Evolutionary conservation across 2,329 filamentous ascomycete genomes (phyloP), one percentile per base, ranked within the genome.

Genomic region (Scytalidium sp.): DNA sequence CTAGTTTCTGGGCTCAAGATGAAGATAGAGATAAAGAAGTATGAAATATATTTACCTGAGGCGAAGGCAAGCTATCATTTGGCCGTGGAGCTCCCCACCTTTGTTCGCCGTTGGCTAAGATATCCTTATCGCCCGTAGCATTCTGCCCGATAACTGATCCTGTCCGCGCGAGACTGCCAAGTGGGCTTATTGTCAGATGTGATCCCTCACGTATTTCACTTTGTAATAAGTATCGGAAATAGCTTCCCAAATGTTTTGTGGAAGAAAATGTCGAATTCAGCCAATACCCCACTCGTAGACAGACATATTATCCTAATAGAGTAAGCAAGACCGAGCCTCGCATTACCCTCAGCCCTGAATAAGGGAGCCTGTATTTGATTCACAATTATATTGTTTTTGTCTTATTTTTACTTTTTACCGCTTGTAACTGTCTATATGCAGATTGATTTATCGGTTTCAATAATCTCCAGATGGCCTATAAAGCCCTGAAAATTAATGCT

Each of bases 401-500:
- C 32, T 36, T n/a, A n/a, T 36, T 15, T 36, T 15, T 8, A 15
- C 17, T 15, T 36, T 9, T 5, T 36, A n/a, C 13, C 11, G 32
- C 32, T 36, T 36, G 13, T n/a, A n/a, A n/a, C 17, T 7, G 25
- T 13, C 13, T 36, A 7, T 36, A 15, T 36, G 5, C 32, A 15
- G 5, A 15, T 4, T 5, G 4, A n/a, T 36, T n/a, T 36, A 15
- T 7, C 7, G 17, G 5, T 15, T n/a, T 36, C 13, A n/a, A 36
- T 15, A 36, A 8, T 9, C 15, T n/a, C 15, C 17, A 36, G 32
- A 57, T 59, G 56, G n/a, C 53, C 10, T 20, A 49, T 11, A 41
- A 43, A 41, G 40, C 20, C 3, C 50, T 58, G 3, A 49, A 42
- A 49, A 59, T 59, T 42, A 60, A 60, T 43, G 47, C 46, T n/a